Base-by-base conservation (phyloP, 345 rosid genomes). In the Gossypium arboreum region DNA sequence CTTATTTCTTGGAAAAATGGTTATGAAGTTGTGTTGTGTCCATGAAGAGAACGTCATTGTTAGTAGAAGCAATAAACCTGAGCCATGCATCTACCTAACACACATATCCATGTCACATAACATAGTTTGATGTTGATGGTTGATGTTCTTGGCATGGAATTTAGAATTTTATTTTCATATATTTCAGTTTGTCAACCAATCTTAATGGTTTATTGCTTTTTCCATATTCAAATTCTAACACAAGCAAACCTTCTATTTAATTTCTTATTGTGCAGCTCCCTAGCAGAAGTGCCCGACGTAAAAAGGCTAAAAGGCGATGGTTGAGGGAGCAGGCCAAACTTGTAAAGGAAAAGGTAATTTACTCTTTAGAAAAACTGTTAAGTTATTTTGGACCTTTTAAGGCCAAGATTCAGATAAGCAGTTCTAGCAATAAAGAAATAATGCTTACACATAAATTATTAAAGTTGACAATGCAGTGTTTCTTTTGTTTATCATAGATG, bases 221-320 rank as follows among this genome's bases (percentile, higher is more conserved):
- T 79, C 41, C 83, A 41, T 78, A 10, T 77, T 57, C 25, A 9
- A 34, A 61, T n/a, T 71, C 48, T 25, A 11, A 17, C 43, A 9
- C n/a, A 20, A 13, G 18, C 18, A 15, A 9, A 10, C 4, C 11
- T 65, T 41, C 7, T 61, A 25, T 44, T 75, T 66, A 12, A 27
- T 41, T 39, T 39, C 34, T 65, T 54, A 56, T 24, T 44, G 2
- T 13, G 12, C 77, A 91, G 99, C 63, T 76, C 8, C 97, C 94
- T 27, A 92, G 99, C 78, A 84, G 99, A 82, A 96, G 91, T 81
- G 92, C 98, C 79, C 88, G 97, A 2, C 97, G 99, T 65, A 96
- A 96, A 80, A 89, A 90, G 81, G 90, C 91, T 27, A 93, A 86
- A 84, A 88, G 97, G 81, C 87, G 24, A 73, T 88, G 91, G 94